Evolutionary conservation across 139 green algal species (phyloP), one percentile per base, ranked within the genome.

Genomic region (Chlamydomonas schloesseri): DNA sequence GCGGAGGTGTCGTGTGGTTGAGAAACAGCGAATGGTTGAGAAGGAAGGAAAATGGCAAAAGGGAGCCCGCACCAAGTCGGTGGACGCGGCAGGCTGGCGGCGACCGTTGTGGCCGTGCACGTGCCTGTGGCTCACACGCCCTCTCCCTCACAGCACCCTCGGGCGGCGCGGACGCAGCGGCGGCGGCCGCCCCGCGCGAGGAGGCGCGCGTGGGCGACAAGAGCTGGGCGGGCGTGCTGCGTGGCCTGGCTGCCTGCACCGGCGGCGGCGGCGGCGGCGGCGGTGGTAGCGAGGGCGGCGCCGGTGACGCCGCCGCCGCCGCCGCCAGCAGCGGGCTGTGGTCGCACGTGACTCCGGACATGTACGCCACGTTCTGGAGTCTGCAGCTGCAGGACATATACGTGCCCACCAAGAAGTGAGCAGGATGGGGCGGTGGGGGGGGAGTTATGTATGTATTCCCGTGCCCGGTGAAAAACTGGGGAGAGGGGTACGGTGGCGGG

Each of bases 361-460:
- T 98, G 31, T 98, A 96, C 89, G 47, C 93, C 60, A 88, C 86
- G 5, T 98, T 98, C 86, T 98, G 95, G 95, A 83, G 76, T 29
- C 91, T 96, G 37, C 81, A 88, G n/a, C 87, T 96, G 50, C 82
- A 89, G 28, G 95, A 98, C 89, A 88, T 98, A 9, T 87, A 95
- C 60, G 92, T 94, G 72, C 92, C 93, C 24, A 78, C 31, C 34
- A 82, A 81, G 13, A 84, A 81, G 88, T 94, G 84, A 9, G 65
- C 58, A n/a, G 14, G 33, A n/a, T n/a, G 28, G 71, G 71, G 67
- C 33, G 31, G 6, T 6, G 62, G 62, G 8, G 17, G 57, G 57
- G 9, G 64, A 34, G 26, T 5, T 9, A 36, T 17, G 57, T 29
- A 26, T 21, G 57, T 28, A 20, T n/a, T n/a, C n/a, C n/a, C n/a